Conservation (phyloP, 345 rosid genomes). For the Eucalyptus pauciflora region DNA sequence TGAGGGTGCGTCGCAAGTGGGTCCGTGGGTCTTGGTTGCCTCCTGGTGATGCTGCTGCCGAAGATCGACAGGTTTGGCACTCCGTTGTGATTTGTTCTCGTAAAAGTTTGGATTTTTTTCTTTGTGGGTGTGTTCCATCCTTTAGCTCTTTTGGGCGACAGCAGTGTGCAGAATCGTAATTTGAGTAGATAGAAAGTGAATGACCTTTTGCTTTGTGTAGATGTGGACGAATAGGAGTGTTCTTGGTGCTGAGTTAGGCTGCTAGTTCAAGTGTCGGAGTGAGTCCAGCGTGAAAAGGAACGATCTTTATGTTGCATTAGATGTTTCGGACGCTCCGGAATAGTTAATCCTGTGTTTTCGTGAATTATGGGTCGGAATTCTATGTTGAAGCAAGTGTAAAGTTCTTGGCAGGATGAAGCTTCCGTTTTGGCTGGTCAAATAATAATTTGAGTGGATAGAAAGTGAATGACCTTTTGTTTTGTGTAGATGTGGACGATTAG, state of each 20-base stretch:
- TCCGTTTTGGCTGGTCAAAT: not conserved
- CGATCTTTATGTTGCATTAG: not conserved
- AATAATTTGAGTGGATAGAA: not conserved
- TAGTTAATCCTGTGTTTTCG: not conserved
- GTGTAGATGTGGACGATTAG: not conserved
- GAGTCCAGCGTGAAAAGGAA: not conserved
- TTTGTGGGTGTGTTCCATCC: not conserved
- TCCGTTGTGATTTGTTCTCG: not conserved
- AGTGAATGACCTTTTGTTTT: not conserved
- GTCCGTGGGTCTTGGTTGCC: slow-evolving; percentile 52
- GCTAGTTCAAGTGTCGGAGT: not conserved
- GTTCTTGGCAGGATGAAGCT: not conserved
- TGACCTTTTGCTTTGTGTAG: not conserved
- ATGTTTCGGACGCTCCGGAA: not conserved
- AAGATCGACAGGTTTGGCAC: slow-evolving; percentile 6
- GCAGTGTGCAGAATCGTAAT: not conserved
- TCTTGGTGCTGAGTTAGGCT: not conserved
- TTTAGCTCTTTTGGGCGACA: not conserved
- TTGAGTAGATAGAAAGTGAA: not conserved
- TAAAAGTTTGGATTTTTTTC: not conserved
- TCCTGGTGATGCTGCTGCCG: slow-evolving; percentile 10
- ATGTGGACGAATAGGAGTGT: not conserved
- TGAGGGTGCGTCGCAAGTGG: slow-evolving; percentile 78
- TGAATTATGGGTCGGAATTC: not conserved
- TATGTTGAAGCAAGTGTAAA: not conserved